Evolutionary conservation across 2,329 filamentous ascomycete genomes (phyloP).

Genomic region (Ascochyta rabiei): DNA sequence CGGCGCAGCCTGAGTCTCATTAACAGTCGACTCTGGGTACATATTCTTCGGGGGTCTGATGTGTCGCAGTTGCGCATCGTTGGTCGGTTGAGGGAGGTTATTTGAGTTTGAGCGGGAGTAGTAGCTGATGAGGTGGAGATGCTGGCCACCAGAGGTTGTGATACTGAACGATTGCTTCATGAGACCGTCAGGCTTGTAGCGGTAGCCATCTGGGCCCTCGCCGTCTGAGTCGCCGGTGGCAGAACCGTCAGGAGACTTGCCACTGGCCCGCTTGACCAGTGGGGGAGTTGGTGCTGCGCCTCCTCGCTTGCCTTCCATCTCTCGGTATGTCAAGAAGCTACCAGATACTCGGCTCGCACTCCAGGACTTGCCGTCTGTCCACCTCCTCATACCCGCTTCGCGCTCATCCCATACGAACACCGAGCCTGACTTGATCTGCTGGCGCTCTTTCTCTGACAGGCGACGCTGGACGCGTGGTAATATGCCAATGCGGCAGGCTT

Average conservation of each 20-base stretch:
- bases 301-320: constrained; percentile 98
- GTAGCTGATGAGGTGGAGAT: constrained; percentile 97
- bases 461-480: constrained; percentile 90
- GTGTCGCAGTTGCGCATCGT: constrained; percentile 77
- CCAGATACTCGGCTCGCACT: constrained; percentile 96
- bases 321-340: constrained; percentile 94
- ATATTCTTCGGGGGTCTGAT: constrained; percentile 91
- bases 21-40: constrained; percentile 95
- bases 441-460: constrained; percentile 94
- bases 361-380: constrained; percentile 99
- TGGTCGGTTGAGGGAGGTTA: constrained; percentile 79
- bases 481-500: constrained; percentile 88
- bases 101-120: constrained; percentile 81
- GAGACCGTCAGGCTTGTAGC: constrained; percentile 81
- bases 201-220: constrained; percentile 58
- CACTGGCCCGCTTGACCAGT: constrained; percentile 52
- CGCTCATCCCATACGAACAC: constrained; percentile 99
- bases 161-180: constrained; percentile 99
- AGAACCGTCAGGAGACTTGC: constrained; percentile 81
- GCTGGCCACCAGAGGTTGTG: constrained; percentile 86
- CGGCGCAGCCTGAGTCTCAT: constrained; percentile 80
- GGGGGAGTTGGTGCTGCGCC: constrained; percentile 64
- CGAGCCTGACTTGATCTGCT: constrained; percentile 93
- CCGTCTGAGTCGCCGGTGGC: constrained; percentile 83
- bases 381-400: constrained; percentile 96